Percentiles rank a stretch among this genome's conserved stretches.
Evolutionary conservation across 2,329 filamentous ascomycete species (phyloP).

Genomic region (Alternaria arborescens): DNA sequence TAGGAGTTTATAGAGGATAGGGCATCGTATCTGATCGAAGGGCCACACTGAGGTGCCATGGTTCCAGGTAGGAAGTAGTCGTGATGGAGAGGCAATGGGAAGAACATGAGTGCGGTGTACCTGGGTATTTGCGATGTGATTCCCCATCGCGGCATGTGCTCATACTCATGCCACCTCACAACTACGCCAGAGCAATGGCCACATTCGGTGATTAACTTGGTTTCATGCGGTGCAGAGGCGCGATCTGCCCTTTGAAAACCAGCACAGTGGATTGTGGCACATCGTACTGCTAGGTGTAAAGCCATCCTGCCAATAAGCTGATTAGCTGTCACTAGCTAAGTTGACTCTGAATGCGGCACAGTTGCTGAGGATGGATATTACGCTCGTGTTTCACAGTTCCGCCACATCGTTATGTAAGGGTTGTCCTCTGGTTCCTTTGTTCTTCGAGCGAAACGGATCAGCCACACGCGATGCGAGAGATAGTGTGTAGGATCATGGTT

Average conservation of each 20-base stretch:
- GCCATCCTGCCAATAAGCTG: not conserved
- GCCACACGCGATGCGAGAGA: not conserved
- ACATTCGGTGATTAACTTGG: not conserved
- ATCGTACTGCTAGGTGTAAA: not conserved
- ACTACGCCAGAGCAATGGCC: not conserved
- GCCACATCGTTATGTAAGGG: not conserved
- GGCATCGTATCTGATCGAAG: not conserved
- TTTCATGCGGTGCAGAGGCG: not conserved
- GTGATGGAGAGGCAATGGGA: not conserved
- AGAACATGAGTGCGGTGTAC: not conserved
- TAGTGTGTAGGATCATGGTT: not conserved
- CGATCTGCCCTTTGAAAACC: not conserved
- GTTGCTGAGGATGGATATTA: not conserved
- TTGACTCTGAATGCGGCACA: not conserved
- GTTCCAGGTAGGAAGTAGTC: not conserved
- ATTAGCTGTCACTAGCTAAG: not conserved
- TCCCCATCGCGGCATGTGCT: not conserved
- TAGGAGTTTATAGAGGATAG: conserved; percentile 1
- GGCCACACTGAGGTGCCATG: not conserved
- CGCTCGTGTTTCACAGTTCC: not conserved
- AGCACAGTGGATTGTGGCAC: not conserved
- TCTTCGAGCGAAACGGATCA: not conserved
- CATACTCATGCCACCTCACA: not conserved
- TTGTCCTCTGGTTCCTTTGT: not conserved
- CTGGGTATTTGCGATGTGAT: not conserved